These are phyloP conservation scores for Nissolia schottii DNA, from an alignment of 306 rosid genomes.

Conservation along the genomic window DNA sequence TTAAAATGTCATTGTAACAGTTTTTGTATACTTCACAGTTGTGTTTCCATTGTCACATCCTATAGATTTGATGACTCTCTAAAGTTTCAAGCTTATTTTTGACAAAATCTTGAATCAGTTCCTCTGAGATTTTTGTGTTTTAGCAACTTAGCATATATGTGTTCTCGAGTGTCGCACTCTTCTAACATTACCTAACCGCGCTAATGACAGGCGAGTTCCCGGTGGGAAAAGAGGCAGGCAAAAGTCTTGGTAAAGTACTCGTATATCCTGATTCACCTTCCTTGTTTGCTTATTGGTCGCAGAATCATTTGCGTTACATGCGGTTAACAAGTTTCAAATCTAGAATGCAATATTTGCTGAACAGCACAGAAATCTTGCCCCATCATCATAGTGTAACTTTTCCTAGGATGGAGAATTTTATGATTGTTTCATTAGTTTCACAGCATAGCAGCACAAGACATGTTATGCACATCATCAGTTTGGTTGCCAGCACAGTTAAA, in stretches of 20 bases:
- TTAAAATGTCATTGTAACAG: not conserved
- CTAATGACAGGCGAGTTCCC: slow-evolving; percentile 68
- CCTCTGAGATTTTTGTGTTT: not conserved
- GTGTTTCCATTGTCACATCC: not conserved
- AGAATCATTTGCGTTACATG: not conserved
- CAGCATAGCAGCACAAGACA: not conserved
- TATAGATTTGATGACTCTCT: not conserved
- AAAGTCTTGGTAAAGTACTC: slow-evolving; percentile 70
- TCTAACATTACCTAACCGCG: slow-evolving; percentile 6
- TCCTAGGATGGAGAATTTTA: not conserved
- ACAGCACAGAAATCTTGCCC: not conserved
- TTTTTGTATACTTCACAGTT: not conserved
- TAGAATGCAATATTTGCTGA: not conserved
- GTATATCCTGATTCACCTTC: not conserved
- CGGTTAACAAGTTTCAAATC: not conserved
- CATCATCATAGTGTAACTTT: too few relatives aligned
- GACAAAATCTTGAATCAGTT: not conserved
- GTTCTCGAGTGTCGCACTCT: not conserved
- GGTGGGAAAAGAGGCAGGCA: slow-evolving; percentile 97
- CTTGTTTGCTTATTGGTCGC: not conserved
- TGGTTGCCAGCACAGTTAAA: not conserved
- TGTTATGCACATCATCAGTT: not conserved
- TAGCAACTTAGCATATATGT: slow-evolving; percentile 6
- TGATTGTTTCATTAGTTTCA: slow-evolving; percentile 12
- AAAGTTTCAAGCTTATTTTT: not conserved